Base-by-base conservation (phyloP, 495 filamentous ascomycete species). In the Xylaria sp. region DNA sequence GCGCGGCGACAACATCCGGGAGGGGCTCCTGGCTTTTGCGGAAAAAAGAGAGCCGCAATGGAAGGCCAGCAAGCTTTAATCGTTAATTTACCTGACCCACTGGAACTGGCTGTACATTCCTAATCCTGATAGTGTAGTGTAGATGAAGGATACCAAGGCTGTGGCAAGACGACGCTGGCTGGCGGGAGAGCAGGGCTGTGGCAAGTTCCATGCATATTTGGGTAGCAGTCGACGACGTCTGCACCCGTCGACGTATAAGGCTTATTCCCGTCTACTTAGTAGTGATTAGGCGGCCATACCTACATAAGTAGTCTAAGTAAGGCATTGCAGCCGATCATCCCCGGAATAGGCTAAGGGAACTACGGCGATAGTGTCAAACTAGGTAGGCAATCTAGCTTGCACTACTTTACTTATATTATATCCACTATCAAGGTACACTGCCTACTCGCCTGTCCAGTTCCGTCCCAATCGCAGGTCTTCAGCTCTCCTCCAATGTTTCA, bases 11-110 rank as follows among this genome's bases (percentile, higher is more conserved):
- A 83, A 83, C 72, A 77, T 80, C 5, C 31, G 74, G 41, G 81
- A 82, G 65, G 80, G 82, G 1, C 53, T 82, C 33, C 73, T 73
- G 62, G 81, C 82, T 9, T 84, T 84, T 62, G 63, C 70, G 5
- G 80, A 83, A 69, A 84, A 84, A 74, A 77, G 80, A 46, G 68
- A 75, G 59, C 81, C 82, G 5, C 62, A 61, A 50, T 84, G 82
- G 82, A 82, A 76, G 69, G 69, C 65, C 53, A 78, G 76, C 70
- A 78, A 69, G 73, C 76, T 75, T 24, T 72, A 63, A 72, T 33
- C 76, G 74, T 24, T 72, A 63, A 72, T 33, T 67, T 53, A 21
- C 57, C 19, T 40, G 31, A n/a, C 31, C 26, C 52, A 59, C 31
- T n/a, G 19, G 7, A 19, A 58, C n/a, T 40, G 31, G 57, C 19